Evolutionary conservation across 306 rosid species (phyloP), one percentile per base, ranked within the genome.

Genomic region (Casuarina equisetifolia): DNA sequence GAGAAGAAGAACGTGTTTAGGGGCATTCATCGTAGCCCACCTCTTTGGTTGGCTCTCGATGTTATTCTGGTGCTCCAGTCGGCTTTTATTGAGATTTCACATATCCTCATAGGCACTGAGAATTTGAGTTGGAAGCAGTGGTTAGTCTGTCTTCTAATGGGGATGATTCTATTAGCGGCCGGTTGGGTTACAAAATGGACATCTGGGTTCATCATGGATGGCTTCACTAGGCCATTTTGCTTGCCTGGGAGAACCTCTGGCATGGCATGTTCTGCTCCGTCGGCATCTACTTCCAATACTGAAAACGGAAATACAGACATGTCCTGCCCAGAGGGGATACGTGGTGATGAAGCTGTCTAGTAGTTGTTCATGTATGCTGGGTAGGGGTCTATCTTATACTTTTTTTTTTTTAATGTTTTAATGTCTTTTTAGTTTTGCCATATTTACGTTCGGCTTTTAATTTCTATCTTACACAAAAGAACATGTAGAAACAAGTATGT

Each of bases 41-140:
- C 64, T 38, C 20, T 80, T 74, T 80, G 52, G 75, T 62, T 80
- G 78, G 71, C 76, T 1, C 35, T 80, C 9, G 70, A 3, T 1
- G 43, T 40, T 4, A 55, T 25, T 55, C 13, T 80, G 46, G 25
- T 10, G 4, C 70, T 74, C 46, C 79, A 80, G 52, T 45, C 19
- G 45, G 35, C 42, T 55, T 80, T 80, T 40, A 39, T 45, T 36
- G 79, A 74, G 79, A 48, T 57, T 68, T 75, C 75, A 36, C 75
- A 80, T 32, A 39, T 6, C 25, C 42, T 57, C 8, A 20, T 12
- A 19, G 76, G 54, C 11, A 11, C 39, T 55, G 62, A 75, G 40
- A 80, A 45, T n/a, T 57, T 80, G 71, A 69, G 55, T 48, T 55
- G 62, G 76, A 8, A 9, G 4, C 72, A 80, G 13, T 80, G 83